Conservation (phyloP, 2,329 filamentous ascomycete species). For the Paracoccidioides brasiliensis region DNA sequence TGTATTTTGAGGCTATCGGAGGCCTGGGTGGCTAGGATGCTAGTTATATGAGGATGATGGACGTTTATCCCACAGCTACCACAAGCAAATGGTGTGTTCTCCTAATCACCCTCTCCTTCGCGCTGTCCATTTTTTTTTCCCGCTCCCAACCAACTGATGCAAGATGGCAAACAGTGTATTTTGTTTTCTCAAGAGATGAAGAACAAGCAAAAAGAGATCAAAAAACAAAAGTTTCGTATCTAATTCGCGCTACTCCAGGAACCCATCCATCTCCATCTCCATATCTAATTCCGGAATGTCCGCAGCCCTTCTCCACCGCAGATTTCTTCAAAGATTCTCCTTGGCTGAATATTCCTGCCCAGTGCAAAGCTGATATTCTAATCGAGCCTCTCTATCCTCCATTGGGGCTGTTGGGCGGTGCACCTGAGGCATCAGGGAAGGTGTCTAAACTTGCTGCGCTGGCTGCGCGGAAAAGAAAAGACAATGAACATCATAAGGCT, state of each 20-base stretch:
- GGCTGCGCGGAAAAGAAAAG: constrained; percentile 74
- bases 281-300: constrained; percentile 8
- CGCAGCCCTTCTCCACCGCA: constrained; percentile 32
- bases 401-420: constrained; percentile 67
- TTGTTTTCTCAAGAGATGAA: not conserved
- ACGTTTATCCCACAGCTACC: not conserved
- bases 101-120: not conserved
- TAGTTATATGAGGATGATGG: not conserved
- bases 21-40: not conserved
- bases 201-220: not conserved
- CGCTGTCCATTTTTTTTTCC: not conserved
- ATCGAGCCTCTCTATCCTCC: constrained; percentile 45
- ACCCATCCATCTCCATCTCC: constrained; percentile 14
- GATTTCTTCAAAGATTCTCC: constrained; percentile 72
- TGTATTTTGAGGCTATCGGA: not conserved
- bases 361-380: constrained; percentile 51
- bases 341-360: constrained; percentile 61
- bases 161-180: not conserved
- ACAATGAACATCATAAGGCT: constrained; percentile 47
- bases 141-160: constrained; percentile 2
- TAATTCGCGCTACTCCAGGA: constrained; percentile 15
- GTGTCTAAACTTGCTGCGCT: constrained; percentile 84
- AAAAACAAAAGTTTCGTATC: not conserved
- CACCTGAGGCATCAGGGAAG: constrained; percentile 49
- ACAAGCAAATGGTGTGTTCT: not conserved